These are phyloP conservation scores for Emmonsiellopsis sp. DNA, from an alignment of 2,329 filamentous ascomycete species.

Conservation along the genomic window DNA sequence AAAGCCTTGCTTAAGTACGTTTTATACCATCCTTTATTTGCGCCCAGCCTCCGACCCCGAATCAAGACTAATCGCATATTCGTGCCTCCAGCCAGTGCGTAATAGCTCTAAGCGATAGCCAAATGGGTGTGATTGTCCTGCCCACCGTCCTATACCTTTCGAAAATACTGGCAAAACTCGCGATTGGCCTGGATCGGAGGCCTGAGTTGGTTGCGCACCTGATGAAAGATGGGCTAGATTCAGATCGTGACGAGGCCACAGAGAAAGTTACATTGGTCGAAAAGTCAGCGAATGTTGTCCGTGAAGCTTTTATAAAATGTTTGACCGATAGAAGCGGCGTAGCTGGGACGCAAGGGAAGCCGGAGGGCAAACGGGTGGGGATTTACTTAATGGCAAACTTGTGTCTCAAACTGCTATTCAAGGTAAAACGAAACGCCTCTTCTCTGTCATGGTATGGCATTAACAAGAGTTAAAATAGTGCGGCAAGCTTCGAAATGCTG, in stretches of 20 bases:
- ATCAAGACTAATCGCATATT: slow-evolving; percentile 3
- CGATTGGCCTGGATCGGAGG: slow-evolving; percentile 71
- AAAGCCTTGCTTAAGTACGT: slow-evolving; percentile 65
- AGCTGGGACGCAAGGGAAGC: slow-evolving; percentile 49
- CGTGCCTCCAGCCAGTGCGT: slow-evolving; percentile 58
- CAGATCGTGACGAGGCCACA: slow-evolving; percentile 47
- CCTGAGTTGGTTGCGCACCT: slow-evolving; percentile 66
- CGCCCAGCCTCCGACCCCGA: background rate
- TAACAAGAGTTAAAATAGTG: slow-evolving; percentile 40
- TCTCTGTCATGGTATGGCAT: background rate
- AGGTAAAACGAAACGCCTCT: slow-evolving; percentile 37
- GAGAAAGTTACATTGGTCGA: slow-evolving; percentile 74
- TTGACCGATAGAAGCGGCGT: slow-evolving; percentile 67
- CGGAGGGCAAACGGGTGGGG: slow-evolving; percentile 75
- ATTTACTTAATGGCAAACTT: slow-evolving; percentile 91
- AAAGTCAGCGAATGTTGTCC: slow-evolving; percentile 76
- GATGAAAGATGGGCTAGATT: slow-evolving; percentile 29
- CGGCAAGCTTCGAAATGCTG: slow-evolving; percentile 70
- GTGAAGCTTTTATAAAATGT: slow-evolving; percentile 85
- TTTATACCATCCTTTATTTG: background rate
- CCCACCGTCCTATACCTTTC: slow-evolving; percentile 76
- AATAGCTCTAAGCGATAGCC: slow-evolving; percentile 68
- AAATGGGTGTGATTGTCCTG: slow-evolving; percentile 71
- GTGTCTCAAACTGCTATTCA: slow-evolving; percentile 78
- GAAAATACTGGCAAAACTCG: slow-evolving; percentile 68